Evolutionary conservation across 2,329 filamentous ascomycete genomes (phyloP).

Genomic region (Ophiostoma australiae): DNA sequence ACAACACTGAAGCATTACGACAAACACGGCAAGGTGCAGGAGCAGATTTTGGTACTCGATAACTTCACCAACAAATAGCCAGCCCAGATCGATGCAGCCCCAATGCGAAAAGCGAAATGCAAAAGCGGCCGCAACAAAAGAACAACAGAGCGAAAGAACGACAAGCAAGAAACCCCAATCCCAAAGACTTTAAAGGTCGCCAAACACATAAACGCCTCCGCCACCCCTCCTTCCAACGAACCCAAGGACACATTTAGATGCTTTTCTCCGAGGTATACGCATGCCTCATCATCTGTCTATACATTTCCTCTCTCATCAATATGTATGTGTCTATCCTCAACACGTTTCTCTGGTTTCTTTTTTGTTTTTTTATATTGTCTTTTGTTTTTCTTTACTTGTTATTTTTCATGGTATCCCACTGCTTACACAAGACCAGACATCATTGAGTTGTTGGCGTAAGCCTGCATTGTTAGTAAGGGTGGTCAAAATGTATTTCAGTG

Average conservation of each 20-base stretch:
- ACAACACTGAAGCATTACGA: neutral
- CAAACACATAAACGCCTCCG: neutral
- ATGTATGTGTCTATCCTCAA: neutral
- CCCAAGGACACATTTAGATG: neutral
- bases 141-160: neutral
- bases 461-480: constrained; percentile 44
- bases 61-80: neutral
- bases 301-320: neutral
- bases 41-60: neutral
- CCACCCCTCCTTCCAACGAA: neutral
- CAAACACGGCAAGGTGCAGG: neutral
- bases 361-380: neutral
- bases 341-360: neutral
- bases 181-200: neutral
- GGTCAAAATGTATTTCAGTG: no score
- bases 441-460: constrained; percentile 79
- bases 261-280: neutral
- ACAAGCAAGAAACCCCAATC: neutral
- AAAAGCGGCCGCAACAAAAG: neutral
- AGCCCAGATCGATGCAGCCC: neutral
- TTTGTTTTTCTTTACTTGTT: neutral
- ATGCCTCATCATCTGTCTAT: neutral
- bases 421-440: constrained; percentile 69
- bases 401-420: neutral
- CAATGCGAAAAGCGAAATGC: neutral